Evolutionary conservation across 2,329 filamentous ascomycete species (phyloP).

Genomic region (Penicillium sp.): DNA sequence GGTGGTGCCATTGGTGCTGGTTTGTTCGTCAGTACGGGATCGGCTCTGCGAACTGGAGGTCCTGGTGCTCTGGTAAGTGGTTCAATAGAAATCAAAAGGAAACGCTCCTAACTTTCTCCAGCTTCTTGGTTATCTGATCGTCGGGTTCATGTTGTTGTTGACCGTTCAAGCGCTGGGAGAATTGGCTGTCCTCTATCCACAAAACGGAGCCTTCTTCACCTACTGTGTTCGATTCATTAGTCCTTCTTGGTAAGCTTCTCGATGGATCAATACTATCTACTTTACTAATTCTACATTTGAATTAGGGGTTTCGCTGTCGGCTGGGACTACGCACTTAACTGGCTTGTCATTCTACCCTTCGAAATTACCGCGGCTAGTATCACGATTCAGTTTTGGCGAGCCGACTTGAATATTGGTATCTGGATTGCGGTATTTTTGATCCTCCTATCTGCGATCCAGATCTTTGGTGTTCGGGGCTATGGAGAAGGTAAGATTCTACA

Average conservation of each 20-base stretch:
- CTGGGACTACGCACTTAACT: slow-evolving; percentile 72
- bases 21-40: slow-evolving; percentile 44
- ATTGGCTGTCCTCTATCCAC: slow-evolving; percentile 61
- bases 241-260: slow-evolving; percentile 50
- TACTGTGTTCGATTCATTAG: slow-evolving; percentile 64
- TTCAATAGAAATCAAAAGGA: not conserved
- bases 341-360: slow-evolving; percentile 77
- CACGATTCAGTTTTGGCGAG: slow-evolving; percentile 56
- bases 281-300: not conserved
- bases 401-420: slow-evolving; percentile 53
- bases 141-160: slow-evolving; percentile 60
- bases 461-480: slow-evolving; percentile 58
- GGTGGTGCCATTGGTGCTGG: slow-evolving; percentile 43
- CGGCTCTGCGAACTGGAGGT: slow-evolving; percentile 38
- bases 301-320: slow-evolving; percentile 48
- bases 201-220: slow-evolving; percentile 64
- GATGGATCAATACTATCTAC: not conserved
- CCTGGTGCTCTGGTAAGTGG: slow-evolving; percentile 32
- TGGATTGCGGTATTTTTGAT: slow-evolving; percentile 61
- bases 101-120: not conserved
- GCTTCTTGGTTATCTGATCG: slow-evolving; percentile 51
- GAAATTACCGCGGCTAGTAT: slow-evolving; percentile 66
- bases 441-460: slow-evolving; percentile 52
- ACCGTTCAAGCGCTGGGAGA: slow-evolving; percentile 63
- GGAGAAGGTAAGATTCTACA: slow-evolving; percentile 19